Percentiles rank a stretch among this genome's conserved stretches.
Conservation (phyloP, 2,329 filamentous ascomycete species). For the Neofusicoccum kwambonambiense region DNA sequence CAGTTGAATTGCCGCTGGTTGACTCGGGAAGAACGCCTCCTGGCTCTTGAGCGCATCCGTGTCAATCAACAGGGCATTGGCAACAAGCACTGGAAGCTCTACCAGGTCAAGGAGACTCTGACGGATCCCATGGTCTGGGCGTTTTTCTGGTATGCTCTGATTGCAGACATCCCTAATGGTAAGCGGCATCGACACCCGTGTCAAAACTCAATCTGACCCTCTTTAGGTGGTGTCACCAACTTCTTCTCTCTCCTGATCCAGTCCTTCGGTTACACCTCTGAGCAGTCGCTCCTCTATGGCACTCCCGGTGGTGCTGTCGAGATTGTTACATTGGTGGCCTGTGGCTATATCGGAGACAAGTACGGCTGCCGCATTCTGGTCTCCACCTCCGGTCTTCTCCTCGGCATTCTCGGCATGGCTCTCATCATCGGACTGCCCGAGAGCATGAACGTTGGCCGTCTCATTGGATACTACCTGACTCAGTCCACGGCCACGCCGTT, state of each 20-base stretch:
- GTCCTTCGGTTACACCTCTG: constrained; percentile 63
- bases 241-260: constrained; percentile 62
- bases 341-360: constrained; percentile 57
- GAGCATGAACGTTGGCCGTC: constrained; percentile 56
- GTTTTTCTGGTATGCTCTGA: constrained; percentile 57
- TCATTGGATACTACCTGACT: constrained; percentile 66
- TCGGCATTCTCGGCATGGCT: constrained; percentile 60
- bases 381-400: constrained; percentile 51
- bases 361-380: constrained; percentile 59
- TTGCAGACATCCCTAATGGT: constrained; percentile 59
- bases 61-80: constrained; percentile 72
- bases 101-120: constrained; percentile 59
- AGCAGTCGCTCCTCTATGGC: constrained; percentile 64
- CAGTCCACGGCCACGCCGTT: constrained; percentile 61
- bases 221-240: constrained; percentile 53
- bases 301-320: constrained; percentile 66
- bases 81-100: constrained; percentile 62
- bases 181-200: not conserved
- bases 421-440: constrained; percentile 64
- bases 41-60: constrained; percentile 67
- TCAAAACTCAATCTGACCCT: not conserved
- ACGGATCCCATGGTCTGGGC: constrained; percentile 57
- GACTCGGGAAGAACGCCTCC: constrained; percentile 62
- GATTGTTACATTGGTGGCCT: constrained; percentile 57
- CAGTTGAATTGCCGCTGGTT: constrained; percentile 63